A percentile compares a stretch with the other conserved stretches of the same genome.
Evolutionary conservation across 306 rosid species (phyloP).

Genomic region (Gleditsia sinensis): DNA sequence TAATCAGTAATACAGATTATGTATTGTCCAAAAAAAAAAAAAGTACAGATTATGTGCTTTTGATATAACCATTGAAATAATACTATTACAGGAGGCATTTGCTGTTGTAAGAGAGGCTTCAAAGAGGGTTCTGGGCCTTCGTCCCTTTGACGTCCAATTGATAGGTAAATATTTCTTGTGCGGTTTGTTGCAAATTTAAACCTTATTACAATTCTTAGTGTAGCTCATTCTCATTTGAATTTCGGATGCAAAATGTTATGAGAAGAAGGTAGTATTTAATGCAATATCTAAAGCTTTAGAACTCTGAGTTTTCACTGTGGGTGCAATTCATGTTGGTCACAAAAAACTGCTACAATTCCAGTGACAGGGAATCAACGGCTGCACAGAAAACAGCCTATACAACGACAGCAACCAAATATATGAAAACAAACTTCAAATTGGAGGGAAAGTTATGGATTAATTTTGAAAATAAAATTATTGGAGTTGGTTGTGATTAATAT

Average conservation of each 20-base stretch:
- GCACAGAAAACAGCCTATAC: background rate
- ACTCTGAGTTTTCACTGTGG: background rate
- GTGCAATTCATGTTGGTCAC: background rate
- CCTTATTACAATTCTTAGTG: background rate
- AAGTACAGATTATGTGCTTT: constrained; percentile 21
- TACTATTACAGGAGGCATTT: constrained; percentile 78
- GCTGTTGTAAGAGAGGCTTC: constrained; percentile 97
- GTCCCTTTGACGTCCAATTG: constrained; percentile 94
- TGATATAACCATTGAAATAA: constrained; percentile 20
- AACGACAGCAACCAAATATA: background rate
- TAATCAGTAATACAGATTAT: background rate
- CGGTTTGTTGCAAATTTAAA: background rate
- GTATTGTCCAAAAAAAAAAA: too few species aligned
- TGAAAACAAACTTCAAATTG: background rate
- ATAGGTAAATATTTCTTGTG: constrained; percentile 49
- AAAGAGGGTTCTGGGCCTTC: constrained; percentile 88
- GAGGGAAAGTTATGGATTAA: background rate
- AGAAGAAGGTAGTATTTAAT: background rate
- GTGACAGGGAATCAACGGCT: background rate
- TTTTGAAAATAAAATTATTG: background rate
- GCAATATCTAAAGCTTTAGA: background rate
- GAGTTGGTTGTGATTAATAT: background rate
- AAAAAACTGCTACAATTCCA: too few species aligned
- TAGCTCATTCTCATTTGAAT: background rate
- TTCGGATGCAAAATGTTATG: background rate